Conservation (phyloP, 2,329 filamentous ascomycete species). For the Phaeosphaeriaceae sp. region DNA sequence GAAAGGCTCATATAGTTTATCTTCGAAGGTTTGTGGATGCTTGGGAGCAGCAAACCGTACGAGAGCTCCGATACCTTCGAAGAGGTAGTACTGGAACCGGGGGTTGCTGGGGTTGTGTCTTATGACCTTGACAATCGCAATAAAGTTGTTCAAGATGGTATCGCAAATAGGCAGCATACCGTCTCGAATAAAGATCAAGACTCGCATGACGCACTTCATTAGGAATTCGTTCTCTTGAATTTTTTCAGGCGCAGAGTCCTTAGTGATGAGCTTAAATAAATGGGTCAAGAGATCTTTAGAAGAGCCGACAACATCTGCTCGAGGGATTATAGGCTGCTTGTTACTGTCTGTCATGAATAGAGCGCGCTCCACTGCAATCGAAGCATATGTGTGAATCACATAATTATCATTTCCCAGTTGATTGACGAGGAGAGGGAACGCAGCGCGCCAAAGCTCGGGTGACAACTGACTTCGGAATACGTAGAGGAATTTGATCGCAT, state of each 20-base stretch:
- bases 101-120: constrained; percentile 96
- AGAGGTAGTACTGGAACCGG: constrained; percentile 97
- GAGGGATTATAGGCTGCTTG: constrained; percentile 79
- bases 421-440: constrained; percentile 87
- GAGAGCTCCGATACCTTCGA: constrained; percentile 90
- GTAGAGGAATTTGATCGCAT: constrained; percentile 98
- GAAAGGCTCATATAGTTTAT: constrained; percentile 82
- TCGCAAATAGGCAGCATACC: constrained; percentile 76
- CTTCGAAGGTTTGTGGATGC: constrained; percentile 76
- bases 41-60: constrained; percentile 75
- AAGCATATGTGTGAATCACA: constrained; percentile 96
- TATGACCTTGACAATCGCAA: constrained; percentile 90
- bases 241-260: constrained; percentile 83
- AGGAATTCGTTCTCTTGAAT: constrained; percentile 98
- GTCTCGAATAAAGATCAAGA: constrained; percentile 91
- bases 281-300: constrained; percentile 87
- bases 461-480: constrained; percentile 95
- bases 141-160: constrained; percentile 79
- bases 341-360: constrained; percentile 80
- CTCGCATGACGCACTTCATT: constrained; percentile 98
- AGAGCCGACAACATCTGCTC: constrained; percentile 77
- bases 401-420: constrained; percentile 91
- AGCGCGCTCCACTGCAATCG: constrained; percentile 93
- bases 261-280: constrained; percentile 89
- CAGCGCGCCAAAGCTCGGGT: constrained; percentile 87